Evolutionary conservation across 2,329 filamentous ascomycete genomes (phyloP).

Genomic region (Sporothrix globosa): DNA sequence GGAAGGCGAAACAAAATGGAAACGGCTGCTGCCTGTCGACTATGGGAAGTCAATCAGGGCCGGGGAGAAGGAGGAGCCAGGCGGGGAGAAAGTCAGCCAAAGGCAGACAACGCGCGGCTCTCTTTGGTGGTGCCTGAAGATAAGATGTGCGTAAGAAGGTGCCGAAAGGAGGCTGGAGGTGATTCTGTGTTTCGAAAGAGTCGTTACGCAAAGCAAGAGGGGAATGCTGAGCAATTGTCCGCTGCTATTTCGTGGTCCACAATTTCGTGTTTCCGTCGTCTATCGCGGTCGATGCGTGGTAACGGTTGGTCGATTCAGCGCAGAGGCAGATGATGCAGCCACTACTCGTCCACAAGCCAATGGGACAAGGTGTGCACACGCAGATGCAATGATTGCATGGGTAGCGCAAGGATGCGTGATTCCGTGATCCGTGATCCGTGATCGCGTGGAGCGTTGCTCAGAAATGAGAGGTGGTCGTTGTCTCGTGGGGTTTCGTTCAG

Average conservation of each 20-base stretch:
- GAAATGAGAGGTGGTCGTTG: neutral
- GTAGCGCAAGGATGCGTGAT: slow-evolving; percentile 25
- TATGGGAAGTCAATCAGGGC: slow-evolving; percentile 15
- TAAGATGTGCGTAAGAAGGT: neutral
- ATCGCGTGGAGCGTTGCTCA: slow-evolving; percentile 17
- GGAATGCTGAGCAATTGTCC: slow-evolving; percentile 21
- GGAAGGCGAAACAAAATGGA: neutral
- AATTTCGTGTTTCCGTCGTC: slow-evolving; percentile 1
- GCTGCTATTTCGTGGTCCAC: no score
- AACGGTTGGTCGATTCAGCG: neutral
- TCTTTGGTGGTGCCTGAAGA: neutral
- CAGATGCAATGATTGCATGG: slow-evolving; percentile 24
- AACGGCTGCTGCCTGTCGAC: slow-evolving; percentile 15
- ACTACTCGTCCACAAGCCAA: slow-evolving; percentile 13
- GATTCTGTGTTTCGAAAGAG: neutral
- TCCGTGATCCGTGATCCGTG: slow-evolving; percentile 28
- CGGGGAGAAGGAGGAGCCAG: neutral
- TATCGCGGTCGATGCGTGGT: slow-evolving; percentile 4
- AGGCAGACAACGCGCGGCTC: slow-evolving; percentile 16
- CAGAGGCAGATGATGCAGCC: slow-evolving; percentile 1
- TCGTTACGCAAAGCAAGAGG: slow-evolving; percentile 8
- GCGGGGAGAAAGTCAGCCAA: slow-evolving; percentile 1
- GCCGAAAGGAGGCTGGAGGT: neutral
- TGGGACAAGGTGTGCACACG: slow-evolving; percentile 12
- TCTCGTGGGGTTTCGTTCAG: slow-evolving; percentile 3